A percentile compares a stretch with the other conserved stretches of the same genome.
Conservation (phyloP, 805 yeast genomes). For the Zygoascus flipseniorum region DNA sequence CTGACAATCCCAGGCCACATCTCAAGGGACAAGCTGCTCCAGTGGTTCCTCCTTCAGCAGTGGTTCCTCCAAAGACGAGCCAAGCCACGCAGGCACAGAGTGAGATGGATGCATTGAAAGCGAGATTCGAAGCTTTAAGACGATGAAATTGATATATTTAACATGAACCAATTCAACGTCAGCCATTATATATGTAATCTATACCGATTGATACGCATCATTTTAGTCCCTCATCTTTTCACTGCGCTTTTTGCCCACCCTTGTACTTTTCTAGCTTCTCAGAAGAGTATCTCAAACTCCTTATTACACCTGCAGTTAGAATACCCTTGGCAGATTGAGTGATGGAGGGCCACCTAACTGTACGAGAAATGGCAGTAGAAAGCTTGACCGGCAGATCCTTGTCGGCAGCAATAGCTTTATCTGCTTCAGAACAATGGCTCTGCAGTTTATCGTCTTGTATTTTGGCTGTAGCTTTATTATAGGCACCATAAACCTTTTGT, state of each 20-base stretch:
- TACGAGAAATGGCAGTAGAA: conserved; percentile 37
- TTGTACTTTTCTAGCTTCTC: conserved; percentile 47
- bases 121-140: conserved; percentile 72
- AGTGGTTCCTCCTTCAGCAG: conserved; percentile 1
- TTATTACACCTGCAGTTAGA: conserved; percentile 73
- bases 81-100: conserved; percentile 10
- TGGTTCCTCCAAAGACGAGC: background rate
- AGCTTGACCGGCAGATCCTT: conserved; percentile 30
- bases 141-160: conserved; percentile 8
- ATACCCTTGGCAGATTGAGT: conserved; percentile 77
- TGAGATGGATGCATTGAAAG: conserved; percentile 58
- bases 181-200: no score
- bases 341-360: conserved; percentile 61
- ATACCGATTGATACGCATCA: no score
- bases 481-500: conserved; percentile 29
- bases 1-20: conserved; percentile 27
- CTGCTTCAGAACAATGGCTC: conserved; percentile 29
- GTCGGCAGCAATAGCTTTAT: conserved; percentile 38
- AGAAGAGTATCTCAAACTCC: conserved; percentile 63
- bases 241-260: background rate
- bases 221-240: no score
- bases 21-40: conserved; percentile 11
- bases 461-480: background rate
- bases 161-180: background rate
- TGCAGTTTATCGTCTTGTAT: background rate